A percentile compares a stretch with the other conserved stretches of the same genome.
phyloP scores from a whole-genome alignment of 2,329 filamentous ascomycete genomes.

The Aspergillus niger region DNA sequence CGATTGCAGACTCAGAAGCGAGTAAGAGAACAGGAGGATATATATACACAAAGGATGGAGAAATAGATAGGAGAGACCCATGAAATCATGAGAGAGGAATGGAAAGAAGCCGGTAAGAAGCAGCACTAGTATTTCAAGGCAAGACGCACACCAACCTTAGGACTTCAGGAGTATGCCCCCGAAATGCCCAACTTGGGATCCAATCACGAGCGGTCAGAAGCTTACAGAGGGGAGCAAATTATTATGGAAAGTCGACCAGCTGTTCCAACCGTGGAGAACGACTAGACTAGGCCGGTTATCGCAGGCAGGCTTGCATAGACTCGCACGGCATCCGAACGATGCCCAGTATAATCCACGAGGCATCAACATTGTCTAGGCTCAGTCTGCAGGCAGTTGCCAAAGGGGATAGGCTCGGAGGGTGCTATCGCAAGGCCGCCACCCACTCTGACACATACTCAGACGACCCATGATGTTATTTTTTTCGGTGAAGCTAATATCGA shows the following conservation, averaged over 20 bases:
- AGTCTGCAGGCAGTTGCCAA: conserved; percentile 15
- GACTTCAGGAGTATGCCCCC: conserved; percentile 9
- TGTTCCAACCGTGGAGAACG: conserved; percentile 13
- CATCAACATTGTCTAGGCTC: conserved; percentile 11
- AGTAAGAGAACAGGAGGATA: conserved; percentile 6
- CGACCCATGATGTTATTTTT: conserved; percentile 20
- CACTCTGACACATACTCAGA: neutral
- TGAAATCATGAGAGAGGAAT: conserved; percentile 8
- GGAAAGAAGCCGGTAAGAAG: conserved; percentile 12
- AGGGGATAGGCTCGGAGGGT: conserved; percentile 8
- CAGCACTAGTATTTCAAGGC: conserved; percentile 18
- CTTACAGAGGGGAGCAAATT: conserved; percentile 12
- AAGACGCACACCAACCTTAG: conserved; percentile 8
- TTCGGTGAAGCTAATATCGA: conserved; percentile 26
- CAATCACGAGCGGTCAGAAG: conserved; percentile 17
- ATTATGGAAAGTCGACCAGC: conserved; percentile 12
- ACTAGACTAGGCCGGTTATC: conserved; percentile 18
- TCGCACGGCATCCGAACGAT: conserved; percentile 12
- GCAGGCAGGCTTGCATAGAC: conserved; percentile 22
- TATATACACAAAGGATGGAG: neutral
- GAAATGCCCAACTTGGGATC: conserved; percentile 23
- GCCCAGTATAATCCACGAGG: conserved; percentile 15
- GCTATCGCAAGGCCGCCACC: conserved; percentile 12
- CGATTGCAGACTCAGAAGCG: conserved; percentile 2
- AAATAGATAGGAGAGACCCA: neutral